These are phyloP conservation scores for Alternaria triticimaculans DNA, from an alignment of 2,329 filamentous ascomycete genomes.

Conservation along the genomic window DNA sequence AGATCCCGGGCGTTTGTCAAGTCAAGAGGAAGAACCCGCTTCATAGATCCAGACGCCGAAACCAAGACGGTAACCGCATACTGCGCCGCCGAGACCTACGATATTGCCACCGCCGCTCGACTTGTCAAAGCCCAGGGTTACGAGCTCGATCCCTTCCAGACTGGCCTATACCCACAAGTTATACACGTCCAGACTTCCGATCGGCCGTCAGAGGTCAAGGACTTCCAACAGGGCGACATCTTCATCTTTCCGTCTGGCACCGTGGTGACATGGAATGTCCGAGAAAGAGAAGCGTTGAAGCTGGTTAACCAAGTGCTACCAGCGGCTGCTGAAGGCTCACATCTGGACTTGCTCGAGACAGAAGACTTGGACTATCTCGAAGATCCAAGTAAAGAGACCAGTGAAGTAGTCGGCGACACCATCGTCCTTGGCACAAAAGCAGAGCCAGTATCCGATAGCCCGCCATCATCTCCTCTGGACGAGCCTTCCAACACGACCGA, in stretches of 20 bases:
- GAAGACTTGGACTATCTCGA: slow-evolving; percentile 89
- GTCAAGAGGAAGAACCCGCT: slow-evolving; percentile 51
- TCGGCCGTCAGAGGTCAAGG: slow-evolving; percentile 48
- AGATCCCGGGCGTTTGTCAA: slow-evolving; percentile 61
- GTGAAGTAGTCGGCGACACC: slow-evolving; percentile 82
- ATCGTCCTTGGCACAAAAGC: slow-evolving; percentile 83
- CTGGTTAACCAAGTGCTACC: slow-evolving; percentile 70
- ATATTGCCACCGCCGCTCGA: slow-evolving; percentile 63
- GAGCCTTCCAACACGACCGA: slow-evolving; percentile 55
- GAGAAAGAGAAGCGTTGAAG: slow-evolving; percentile 69
- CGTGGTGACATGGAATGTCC: slow-evolving; percentile 88
- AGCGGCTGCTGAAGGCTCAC: slow-evolving; percentile 76
- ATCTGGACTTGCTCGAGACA: slow-evolving; percentile 75
- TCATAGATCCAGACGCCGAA: slow-evolving; percentile 55
- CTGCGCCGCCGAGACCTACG: slow-evolving; percentile 71
- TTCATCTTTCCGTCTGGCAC: slow-evolving; percentile 97
- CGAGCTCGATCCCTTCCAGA: slow-evolving; percentile 67
- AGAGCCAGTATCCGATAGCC: slow-evolving; percentile 23
- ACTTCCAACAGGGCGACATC: slow-evolving; percentile 74
- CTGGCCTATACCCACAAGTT: slow-evolving; percentile 69
- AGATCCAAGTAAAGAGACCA: slow-evolving; percentile 74
- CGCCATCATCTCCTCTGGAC: not conserved
- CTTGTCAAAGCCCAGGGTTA: slow-evolving; percentile 66
- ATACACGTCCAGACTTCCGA: slow-evolving; percentile 63
- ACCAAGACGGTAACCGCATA: slow-evolving; percentile 67